phyloP scores from a whole-genome alignment of 2,329 filamentous ascomycete species.

The Cladosporium sp. region DNA sequence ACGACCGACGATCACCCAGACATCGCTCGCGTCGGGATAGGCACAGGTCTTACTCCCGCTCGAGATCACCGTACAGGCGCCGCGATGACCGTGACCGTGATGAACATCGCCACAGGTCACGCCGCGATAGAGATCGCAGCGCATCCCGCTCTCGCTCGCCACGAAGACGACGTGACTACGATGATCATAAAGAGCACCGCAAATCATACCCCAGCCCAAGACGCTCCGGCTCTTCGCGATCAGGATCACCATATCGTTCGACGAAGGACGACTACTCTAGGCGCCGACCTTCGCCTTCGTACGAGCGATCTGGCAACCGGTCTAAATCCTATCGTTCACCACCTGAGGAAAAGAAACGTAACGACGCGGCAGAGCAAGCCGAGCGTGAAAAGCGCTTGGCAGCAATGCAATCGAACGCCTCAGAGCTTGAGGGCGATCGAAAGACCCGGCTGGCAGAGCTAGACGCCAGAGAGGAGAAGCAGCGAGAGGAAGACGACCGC shows the following conservation, averaged over 20 bases:
- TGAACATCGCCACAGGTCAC: conserved; percentile 18
- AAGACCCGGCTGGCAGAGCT: conserved; percentile 61
- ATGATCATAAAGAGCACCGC: conserved; percentile 25
- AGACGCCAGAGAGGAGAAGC: conserved; percentile 57
- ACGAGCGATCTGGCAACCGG: conserved; percentile 15
- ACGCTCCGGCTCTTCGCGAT: conserved; percentile 30
- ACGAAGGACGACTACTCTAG: conserved; percentile 14
- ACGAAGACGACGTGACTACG: conserved; percentile 30
- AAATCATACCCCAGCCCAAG: conserved; percentile 30
- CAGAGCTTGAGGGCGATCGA: conserved; percentile 64
- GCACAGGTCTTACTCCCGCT: conserved; percentile 20
- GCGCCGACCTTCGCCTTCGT: conserved; percentile 17
- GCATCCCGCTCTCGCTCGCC: conserved; percentile 34
- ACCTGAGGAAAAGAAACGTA: conserved; percentile 15
- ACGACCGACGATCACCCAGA: conserved; percentile 27
- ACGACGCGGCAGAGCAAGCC: conserved; percentile 25
- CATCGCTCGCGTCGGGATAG: conserved; percentile 26
- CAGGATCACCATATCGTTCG: conserved; percentile 27
- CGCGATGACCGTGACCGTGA: conserved; percentile 16
- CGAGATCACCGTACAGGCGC: conserved; percentile 19
- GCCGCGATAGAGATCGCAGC: conserved; percentile 23
- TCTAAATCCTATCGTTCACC: conserved; percentile 23
- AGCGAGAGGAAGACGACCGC: conserved; percentile 60
- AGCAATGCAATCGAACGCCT: conserved; percentile 38
- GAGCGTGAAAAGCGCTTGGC: conserved; percentile 33